Base-by-base conservation (phyloP, 2,329 filamentous ascomycete genomes). In the Bipolaris oryzae region DNA sequence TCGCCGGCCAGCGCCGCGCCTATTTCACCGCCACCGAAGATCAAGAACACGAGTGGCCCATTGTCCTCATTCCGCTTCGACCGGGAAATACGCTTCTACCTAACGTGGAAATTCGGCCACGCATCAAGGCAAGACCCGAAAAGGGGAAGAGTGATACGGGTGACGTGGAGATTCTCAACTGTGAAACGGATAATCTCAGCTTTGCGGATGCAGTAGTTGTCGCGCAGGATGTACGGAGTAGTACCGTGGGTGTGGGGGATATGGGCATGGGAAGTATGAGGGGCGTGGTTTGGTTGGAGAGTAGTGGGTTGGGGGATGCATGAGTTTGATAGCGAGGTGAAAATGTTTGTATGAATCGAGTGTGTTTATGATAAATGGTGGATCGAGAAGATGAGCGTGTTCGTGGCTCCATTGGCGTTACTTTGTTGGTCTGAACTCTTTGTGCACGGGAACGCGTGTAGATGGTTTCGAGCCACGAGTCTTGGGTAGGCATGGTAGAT, bases 181-280 rank as follows among this genome's bases (percentile, higher is more conserved):
- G 88, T 69, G 93, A 98, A 78, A 89, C 90, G 11, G 91, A 97
- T 71, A 90, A 89, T 67, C 82, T 86, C 66, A 95, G 91, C 69
- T 80, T 91, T 55, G 91, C 89, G 0, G 89, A 95, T 78, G 88
- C 87, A 37, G 83, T 97, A 1, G 78, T 88, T 47, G 90, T 96
- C 2, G 83, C 92, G 20, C 84, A 87, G 13, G 87, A 93, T 77
- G 80, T 90, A 52, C 82, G 79, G 60, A 86, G 85, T 63, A 90
- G 91, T 31, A 96, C 75, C 4, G 70, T 76, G 11, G 71, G 73
- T 0, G 57, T 75, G 37, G 68, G 69, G 5, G 68, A 74, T 33
- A 70, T 74, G 67, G 60, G 63, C 5, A 41, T 60, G 42, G 64
- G 53, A 3, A 55, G 58, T 10, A 37, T 60, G 37, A 65, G 61